phyloP scores from a whole-genome alignment of 257 asterid genomes.

The Ophiorrhiza pumila region DNA sequence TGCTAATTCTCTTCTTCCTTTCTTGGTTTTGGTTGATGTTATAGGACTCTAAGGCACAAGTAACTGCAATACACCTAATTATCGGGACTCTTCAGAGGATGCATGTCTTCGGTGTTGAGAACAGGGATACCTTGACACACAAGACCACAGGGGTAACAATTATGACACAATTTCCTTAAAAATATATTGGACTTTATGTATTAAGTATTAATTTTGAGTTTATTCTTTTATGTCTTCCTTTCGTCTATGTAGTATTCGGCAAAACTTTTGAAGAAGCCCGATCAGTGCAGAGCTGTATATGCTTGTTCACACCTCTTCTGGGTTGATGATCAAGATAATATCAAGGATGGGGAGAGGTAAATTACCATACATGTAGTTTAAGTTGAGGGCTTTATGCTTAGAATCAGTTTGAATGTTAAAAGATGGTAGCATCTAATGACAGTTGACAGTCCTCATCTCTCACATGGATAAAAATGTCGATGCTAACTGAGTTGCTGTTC shows the following conservation, averaged over 20 bases:
- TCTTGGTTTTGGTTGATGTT: slow-evolving; percentile 21
- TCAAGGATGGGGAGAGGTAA: slow-evolving; percentile 97
- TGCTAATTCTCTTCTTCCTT: slow-evolving; percentile 16
- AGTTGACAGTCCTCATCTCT: too few species aligned
- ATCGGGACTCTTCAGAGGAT: slow-evolving; percentile 97
- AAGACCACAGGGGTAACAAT: slow-evolving; percentile 92
- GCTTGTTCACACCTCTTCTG: slow-evolving; percentile 98
- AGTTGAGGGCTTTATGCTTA: not conserved
- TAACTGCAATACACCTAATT: slow-evolving; percentile 82
- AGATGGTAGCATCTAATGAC: not conserved
- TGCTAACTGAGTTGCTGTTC: not conserved
- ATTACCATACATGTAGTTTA: slow-evolving; percentile 10
- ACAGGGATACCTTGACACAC: slow-evolving; percentile 95
- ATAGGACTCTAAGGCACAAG: slow-evolving; percentile 95
- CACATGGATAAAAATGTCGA: not conserved
- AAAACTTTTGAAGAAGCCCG: slow-evolving; percentile 94
- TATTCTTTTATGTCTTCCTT: slow-evolving; percentile 15
- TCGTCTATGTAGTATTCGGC: slow-evolving; percentile 71
- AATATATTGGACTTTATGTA: slow-evolving; percentile 3
- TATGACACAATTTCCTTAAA: slow-evolving; percentile 6
- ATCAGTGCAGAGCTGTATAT: slow-evolving; percentile 97
- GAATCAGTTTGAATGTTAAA: not conserved
- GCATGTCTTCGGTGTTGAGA: slow-evolving; percentile 93
- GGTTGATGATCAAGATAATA: slow-evolving; percentile 83
- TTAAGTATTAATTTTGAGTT: slow-evolving; percentile 10